These are phyloP conservation scores for Lactifluus hygrophoroides DNA, from an alignment of 768 basidiomycete genomes.

Conservation along the genomic window DNA sequence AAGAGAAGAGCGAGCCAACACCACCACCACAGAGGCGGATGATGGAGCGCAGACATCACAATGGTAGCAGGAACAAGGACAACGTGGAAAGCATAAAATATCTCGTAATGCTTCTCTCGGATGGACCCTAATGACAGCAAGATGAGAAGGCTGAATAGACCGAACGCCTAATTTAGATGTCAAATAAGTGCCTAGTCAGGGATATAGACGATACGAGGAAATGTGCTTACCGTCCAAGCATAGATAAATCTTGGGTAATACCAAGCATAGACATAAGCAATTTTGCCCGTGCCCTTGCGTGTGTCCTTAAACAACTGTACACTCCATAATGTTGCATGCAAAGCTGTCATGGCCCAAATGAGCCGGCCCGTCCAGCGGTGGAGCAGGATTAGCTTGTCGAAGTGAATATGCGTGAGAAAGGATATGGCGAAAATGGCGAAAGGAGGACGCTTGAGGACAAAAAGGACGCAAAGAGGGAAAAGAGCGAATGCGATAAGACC, in stretches of 20 bases:
- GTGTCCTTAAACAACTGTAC: slow-evolving; percentile 51
- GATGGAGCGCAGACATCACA: slow-evolving; percentile 54
- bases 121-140: slow-evolving; percentile 43
- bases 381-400: slow-evolving; percentile 65
- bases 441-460: slow-evolving; percentile 63
- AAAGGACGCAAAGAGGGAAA: slow-evolving; percentile 58
- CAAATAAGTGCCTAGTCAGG: not conserved
- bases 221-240: slow-evolving; percentile 44
- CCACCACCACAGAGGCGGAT: slow-evolving; percentile 60
- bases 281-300: slow-evolving; percentile 33
- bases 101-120: slow-evolving; percentile 47
- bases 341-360: slow-evolving; percentile 51
- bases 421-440: slow-evolving; percentile 64
- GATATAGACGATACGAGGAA: not conserved
- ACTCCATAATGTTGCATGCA: slow-evolving; percentile 63
- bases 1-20: slow-evolving; percentile 52
- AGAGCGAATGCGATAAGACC: slow-evolving; percentile 68
- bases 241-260: slow-evolving; percentile 52
- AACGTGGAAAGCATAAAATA: slow-evolving; percentile 60
- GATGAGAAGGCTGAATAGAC: slow-evolving; percentile 44
- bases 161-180: slow-evolving; percentile 40
- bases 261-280: slow-evolving; percentile 46
- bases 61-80: slow-evolving; percentile 55
- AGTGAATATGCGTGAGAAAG: slow-evolving; percentile 53
- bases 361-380: slow-evolving; percentile 67